These are phyloP conservation scores for Serendipita sp. DNA, from an alignment of 768 basidiomycete genomes.

Conservation along the genomic window DNA sequence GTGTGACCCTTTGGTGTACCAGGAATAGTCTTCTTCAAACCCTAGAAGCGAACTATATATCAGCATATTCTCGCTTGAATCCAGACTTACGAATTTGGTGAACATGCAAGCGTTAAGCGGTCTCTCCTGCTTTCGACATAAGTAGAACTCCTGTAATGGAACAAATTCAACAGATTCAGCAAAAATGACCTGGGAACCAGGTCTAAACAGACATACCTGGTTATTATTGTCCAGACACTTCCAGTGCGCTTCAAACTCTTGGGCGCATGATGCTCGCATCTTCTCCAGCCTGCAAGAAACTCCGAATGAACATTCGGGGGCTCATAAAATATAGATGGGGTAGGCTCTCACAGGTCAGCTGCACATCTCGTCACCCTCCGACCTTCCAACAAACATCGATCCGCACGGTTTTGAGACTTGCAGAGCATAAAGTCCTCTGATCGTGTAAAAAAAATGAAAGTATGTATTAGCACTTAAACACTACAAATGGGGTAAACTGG, in stretches of 20 bases:
- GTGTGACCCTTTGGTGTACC: conserved; percentile 67
- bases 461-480: not conserved
- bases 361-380: conserved; percentile 91
- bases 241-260: conserved; percentile 86
- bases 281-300: conserved; percentile 55
- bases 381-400: conserved; percentile 89
- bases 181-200: not conserved
- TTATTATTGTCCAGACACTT: conserved; percentile 87
- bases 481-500: not conserved
- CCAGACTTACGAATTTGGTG: conserved; percentile 69
- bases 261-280: conserved; percentile 80
- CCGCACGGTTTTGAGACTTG: conserved; percentile 82
- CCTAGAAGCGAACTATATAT: conserved; percentile 31
- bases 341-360: conserved; percentile 62
- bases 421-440: conserved; percentile 95
- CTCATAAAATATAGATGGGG: not conserved
- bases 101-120: conserved; percentile 88
- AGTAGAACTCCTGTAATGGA: conserved; percentile 57
- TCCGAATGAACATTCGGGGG: not conserved
- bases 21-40: conserved; percentile 80
- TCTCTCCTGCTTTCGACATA: conserved; percentile 79
- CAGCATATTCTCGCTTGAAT: not conserved
- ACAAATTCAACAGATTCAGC: not conserved
- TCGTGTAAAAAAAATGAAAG: conserved; percentile 2
- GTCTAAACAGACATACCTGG: conserved; percentile 46